These are phyloP conservation scores for Martiniozyma abietophila DNA, from an alignment of 805 yeast species.

Conservation along the genomic window DNA sequence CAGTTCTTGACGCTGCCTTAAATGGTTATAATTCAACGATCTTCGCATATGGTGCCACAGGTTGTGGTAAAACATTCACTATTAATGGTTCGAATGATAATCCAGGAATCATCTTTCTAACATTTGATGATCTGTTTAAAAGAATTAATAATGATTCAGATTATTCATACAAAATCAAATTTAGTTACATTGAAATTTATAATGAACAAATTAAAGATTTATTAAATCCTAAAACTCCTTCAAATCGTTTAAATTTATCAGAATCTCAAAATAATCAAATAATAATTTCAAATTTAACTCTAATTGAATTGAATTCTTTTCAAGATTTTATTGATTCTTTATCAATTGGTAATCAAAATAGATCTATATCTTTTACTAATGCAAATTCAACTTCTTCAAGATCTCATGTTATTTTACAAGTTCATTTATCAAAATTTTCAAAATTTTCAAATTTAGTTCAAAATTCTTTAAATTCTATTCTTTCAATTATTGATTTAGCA, in stretches of 20 bases:
- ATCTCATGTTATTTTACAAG: slow-evolving; percentile 88
- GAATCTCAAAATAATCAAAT: slow-evolving; percentile 64
- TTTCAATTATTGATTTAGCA: slow-evolving; percentile 85
- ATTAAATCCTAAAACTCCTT: slow-evolving; percentile 40
- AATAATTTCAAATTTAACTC: slow-evolving; percentile 60
- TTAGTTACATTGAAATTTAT: slow-evolving; percentile 80
- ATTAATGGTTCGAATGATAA: slow-evolving; percentile 63
- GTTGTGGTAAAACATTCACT: slow-evolving; percentile 95
- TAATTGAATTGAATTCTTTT: slow-evolving; percentile 51
- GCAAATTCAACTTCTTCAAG: slow-evolving; percentile 88
- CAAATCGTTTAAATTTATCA: slow-evolving; percentile 41
- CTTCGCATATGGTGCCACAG: slow-evolving; percentile 96
- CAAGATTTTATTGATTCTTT: slow-evolving; percentile 76
- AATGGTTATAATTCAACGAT: slow-evolving; percentile 88
- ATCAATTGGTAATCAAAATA: slow-evolving; percentile 56
- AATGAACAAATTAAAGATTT: slow-evolving; percentile 84
- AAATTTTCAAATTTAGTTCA: slow-evolving; percentile 56
- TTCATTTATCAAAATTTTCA: slow-evolving; percentile 52
- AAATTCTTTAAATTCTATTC: slow-evolving; percentile 65
- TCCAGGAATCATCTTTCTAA: slow-evolving; percentile 74
- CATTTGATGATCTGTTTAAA: slow-evolving; percentile 67
- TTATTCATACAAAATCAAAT: slow-evolving; percentile 46
- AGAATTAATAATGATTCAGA: slow-evolving; percentile 45
- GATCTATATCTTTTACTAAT: slow-evolving; percentile 82
- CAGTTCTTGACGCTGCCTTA: slow-evolving; percentile 61